Evolutionary conservation across 495 filamentous ascomycete species (phyloP), one percentile per base, ranked within the genome.

Genomic region (Hyaloscypha finlandica): DNA sequence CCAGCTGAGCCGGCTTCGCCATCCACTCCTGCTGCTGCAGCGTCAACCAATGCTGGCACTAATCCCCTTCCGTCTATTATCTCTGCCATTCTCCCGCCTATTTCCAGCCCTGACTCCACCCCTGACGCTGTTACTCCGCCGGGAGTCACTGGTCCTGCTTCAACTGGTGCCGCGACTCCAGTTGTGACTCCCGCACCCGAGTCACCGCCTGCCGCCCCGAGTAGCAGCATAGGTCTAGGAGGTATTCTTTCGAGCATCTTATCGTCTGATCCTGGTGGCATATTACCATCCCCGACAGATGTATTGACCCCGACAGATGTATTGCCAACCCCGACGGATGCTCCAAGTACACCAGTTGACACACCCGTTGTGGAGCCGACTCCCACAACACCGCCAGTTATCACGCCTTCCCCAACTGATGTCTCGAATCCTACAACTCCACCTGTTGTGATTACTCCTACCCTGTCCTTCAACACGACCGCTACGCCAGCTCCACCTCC

Each of bases 1-100:
- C 76, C 72, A 60, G 70, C 74, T 64, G 74, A 77, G 55, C 65
- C 66, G 31, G 68, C 65, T 2, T 62, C 70, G 9, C 70, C 74
- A 42, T 53, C 64, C 58, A 62, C 70, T 30, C 22, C 29, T n/a
- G n/a, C n/a, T 32, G 5, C 25, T 29, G 53, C 53, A 12, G 53
- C 53, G 30, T 4, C 53, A 6, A 12, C 53, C 5, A 5, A 6
- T 29, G n/a, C 4, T 0, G 53, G 53, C 4, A 31, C 22, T 6
- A 4, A 56, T 16, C 53, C 53, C 9, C n/a, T 56, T 6, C 30
- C 53, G 22, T 11, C 9, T n/a, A 8, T 53, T 6, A 2, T 53
- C 51, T 25, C 51, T n/a, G 2, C 29, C 16, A 1, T 56, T 31
- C 53, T 30, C 19, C 8, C 37, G 4, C n/a, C 61, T 56, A 33